phyloP scores from a whole-genome alignment of 1,284 basidiomycete species.

The Fomes fomentarius region DNA sequence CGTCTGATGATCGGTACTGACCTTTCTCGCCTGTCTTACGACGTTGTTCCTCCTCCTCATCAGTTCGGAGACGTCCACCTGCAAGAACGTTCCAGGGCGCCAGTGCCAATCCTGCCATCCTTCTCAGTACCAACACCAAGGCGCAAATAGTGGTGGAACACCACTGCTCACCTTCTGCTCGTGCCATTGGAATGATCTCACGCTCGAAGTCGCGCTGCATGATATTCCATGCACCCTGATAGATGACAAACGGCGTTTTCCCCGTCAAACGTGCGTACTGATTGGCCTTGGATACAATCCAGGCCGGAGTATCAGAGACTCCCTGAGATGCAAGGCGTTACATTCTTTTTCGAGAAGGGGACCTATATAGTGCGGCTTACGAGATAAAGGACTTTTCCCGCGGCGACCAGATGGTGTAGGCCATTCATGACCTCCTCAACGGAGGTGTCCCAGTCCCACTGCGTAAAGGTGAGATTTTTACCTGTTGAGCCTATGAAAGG shows the following conservation, averaged over 20 bases:
- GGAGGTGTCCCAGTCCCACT: constrained; percentile 42
- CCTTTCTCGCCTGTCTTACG: constrained; percentile 46
- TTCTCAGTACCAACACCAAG: no score
- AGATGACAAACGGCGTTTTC: constrained; percentile 53
- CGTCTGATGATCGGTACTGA: background rate
- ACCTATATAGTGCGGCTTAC: constrained; percentile 41
- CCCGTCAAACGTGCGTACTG: constrained; percentile 40
- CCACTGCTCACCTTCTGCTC: constrained; percentile 43
- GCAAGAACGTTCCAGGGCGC: constrained; percentile 57
- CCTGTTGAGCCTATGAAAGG: constrained; percentile 25
- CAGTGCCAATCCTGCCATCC: constrained; percentile 51
- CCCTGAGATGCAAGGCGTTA: constrained; percentile 18
- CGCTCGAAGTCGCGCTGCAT: constrained; percentile 35
- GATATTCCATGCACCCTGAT: constrained; percentile 59
- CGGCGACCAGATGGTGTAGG: constrained; percentile 41
- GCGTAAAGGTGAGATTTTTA: background rate
- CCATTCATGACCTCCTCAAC: constrained; percentile 50
- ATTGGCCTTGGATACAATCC: constrained; percentile 34
- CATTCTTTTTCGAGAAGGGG: constrained; percentile 30
- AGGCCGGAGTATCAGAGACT: constrained; percentile 35
- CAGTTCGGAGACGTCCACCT: constrained; percentile 49
- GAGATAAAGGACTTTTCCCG: constrained; percentile 22
- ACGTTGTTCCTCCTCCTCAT: constrained; percentile 48
- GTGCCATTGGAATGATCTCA: constrained; percentile 57
- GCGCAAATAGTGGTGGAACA: no score